phyloP scores from a whole-genome alignment of 208 protist genomes.

The Strigomonas galati region DNA sequence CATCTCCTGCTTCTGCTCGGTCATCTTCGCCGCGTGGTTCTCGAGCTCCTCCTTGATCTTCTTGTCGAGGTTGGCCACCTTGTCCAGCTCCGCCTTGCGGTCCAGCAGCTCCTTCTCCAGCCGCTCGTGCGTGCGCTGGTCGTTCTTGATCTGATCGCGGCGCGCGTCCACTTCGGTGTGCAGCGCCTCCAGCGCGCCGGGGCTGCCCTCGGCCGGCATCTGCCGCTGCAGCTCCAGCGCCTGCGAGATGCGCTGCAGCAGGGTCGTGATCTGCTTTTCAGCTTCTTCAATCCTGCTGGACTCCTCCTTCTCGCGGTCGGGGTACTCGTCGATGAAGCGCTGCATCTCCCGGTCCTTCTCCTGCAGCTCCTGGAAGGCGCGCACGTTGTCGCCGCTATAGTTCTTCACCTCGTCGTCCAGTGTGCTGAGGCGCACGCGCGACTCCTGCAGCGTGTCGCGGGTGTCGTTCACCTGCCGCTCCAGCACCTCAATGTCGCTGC shows the following conservation, averaged over 20 bases:
- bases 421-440: slow-evolving; percentile 48
- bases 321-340: slow-evolving; percentile 84
- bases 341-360: slow-evolving; percentile 85
- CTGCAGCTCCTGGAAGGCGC: slow-evolving; percentile 81
- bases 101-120: slow-evolving; percentile 89
- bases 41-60: slow-evolving; percentile 90
- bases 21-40: slow-evolving; percentile 69
- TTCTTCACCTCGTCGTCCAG: slow-evolving; percentile 83
- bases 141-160: slow-evolving; percentile 74
- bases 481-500: slow-evolving; percentile 80
- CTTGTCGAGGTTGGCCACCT: slow-evolving; percentile 79
- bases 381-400: slow-evolving; percentile 84
- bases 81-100: slow-evolving; percentile 85
- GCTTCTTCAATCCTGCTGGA: slow-evolving; percentile 46
- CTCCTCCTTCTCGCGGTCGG: slow-evolving; percentile 71
- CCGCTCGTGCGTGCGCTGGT: slow-evolving; percentile 80
- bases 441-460: slow-evolving; percentile 72
- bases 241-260: slow-evolving; percentile 81
- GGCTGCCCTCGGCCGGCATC: slow-evolving; percentile 63
- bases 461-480: slow-evolving; percentile 80
- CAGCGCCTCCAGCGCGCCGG: slow-evolving; percentile 62
- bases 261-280: slow-evolving; percentile 55
- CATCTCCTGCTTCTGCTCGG: slow-evolving; percentile 78
- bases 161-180: slow-evolving; percentile 77
- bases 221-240: slow-evolving; percentile 72